Evolutionary conservation across 208 protist species (phyloP), one percentile per base, ranked within the genome.

Genomic region (Trypanosoma cruzi): DNA sequence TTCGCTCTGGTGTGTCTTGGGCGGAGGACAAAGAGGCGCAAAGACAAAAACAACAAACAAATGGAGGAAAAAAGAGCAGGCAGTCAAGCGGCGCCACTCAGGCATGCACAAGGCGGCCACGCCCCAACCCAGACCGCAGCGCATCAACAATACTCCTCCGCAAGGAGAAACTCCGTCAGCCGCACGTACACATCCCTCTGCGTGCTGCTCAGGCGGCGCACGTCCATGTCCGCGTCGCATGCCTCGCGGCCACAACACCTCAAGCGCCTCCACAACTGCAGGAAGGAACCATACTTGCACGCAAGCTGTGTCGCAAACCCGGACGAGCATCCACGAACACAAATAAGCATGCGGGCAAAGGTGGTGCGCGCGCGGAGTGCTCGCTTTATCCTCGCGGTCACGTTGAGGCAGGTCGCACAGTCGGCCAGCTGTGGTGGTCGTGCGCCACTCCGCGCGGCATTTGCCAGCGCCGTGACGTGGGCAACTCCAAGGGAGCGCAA

Each of bases 341-440:
- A 93, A 82, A 90, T 80, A 11, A 93, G 77, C 80, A 89, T 86
- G 53, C 87, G 87, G 32, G 81, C 77, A 67, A 90, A 89, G 4
- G 82, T 84, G n/a, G 87, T 93, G 62, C 70, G 60, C 10, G 81
- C 84, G 22, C 77, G 81, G 13, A 90, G 61, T 5, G 42, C 70
- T 20, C 70, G 71, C 64, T 85, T 77, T 56, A 88, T 62, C 0
- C 36, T 53, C 18, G 37, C 29, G 13, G 80, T 71, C n/a, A 62
- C 22, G 14, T 62, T 34, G 24, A 92, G 57, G 29, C 73, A 79
- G 6, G 46, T 32, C 22, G 59, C n/a, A 28, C 16, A 49, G 32
- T 66, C 26, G 29, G 59, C 31, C 49, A 66, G 8, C 28, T 53
- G 37, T 53, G 59, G 28, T 36, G 22, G 50, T 13, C 22, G 37